Conservation (phyloP, 352 stramenopile species). For the Pythium dissotocum region DNA sequence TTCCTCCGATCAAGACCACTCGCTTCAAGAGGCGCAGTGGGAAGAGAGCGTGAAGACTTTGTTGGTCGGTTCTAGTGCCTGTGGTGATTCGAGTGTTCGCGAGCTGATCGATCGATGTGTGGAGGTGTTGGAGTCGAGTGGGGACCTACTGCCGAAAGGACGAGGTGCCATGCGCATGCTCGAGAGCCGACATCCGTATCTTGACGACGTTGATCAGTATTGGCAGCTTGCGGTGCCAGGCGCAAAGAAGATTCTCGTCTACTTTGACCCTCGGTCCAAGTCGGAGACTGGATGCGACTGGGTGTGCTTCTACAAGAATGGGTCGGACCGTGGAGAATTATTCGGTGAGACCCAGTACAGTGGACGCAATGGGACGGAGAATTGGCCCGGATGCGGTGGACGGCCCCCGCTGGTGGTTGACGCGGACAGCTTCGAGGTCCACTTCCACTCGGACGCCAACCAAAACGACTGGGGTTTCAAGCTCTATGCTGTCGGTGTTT, state of each 20-base stretch:
- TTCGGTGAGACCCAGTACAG: conserved; percentile 63
- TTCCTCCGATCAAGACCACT: conserved; percentile 28
- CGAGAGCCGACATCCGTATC: conserved; percentile 77
- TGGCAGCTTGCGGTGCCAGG: conserved; percentile 71
- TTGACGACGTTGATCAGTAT: conserved; percentile 64
- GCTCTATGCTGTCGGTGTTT: conserved; percentile 72
- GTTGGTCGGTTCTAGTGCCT: conserved; percentile 17
- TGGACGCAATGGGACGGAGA: conserved; percentile 63
- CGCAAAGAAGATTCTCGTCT: conserved; percentile 59
- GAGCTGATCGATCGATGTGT: conserved; percentile 29
- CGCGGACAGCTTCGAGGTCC: conserved; percentile 66
- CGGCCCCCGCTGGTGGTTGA: conserved; percentile 74
- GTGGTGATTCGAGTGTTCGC: not conserved
- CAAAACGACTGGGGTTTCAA: conserved; percentile 92
- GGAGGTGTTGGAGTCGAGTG: conserved; percentile 30
- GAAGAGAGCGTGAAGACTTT: conserved; percentile 29
- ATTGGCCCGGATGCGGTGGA: conserved; percentile 75
- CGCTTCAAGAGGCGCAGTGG: conserved; percentile 27
- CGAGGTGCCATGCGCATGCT: conserved; percentile 52
- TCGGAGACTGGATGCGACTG: conserved; percentile 70
- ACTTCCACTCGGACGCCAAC: conserved; percentile 81
- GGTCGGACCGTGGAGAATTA: conserved; percentile 42
- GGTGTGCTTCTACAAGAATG: conserved; percentile 68
- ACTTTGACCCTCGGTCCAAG: conserved; percentile 73
- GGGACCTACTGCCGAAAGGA: conserved; percentile 34